Conservation (phyloP, 345 rosid species). For the Triadica sebifera region DNA sequence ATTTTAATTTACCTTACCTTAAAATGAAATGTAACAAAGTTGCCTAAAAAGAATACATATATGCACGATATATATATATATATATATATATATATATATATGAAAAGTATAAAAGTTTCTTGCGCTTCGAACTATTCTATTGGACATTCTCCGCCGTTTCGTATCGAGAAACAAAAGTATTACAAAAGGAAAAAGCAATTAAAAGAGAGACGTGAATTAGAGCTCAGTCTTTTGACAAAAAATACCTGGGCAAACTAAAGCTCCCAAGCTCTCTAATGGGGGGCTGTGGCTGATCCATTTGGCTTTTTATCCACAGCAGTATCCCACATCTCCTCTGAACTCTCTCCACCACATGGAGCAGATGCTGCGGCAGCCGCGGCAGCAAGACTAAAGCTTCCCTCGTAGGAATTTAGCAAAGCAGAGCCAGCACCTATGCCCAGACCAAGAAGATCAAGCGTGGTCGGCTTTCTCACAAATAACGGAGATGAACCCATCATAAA, state of each 20-base stretch:
- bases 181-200: neutral
- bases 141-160: neutral
- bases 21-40: neutral
- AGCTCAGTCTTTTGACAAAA: slow-evolving; percentile 11
- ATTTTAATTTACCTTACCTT: neutral
- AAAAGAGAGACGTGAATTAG: neutral
- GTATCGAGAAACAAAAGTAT: neutral
- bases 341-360: slow-evolving; percentile 27
- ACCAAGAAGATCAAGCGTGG: slow-evolving; percentile 67
- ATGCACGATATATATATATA: neutral
- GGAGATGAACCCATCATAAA: slow-evolving; percentile 40
- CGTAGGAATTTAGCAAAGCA: slow-evolving; percentile 48
- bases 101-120: neutral
- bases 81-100: neutral
- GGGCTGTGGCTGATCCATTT: slow-evolving; percentile 20
- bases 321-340: slow-evolving; percentile 43
- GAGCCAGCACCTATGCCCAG: slow-evolving; percentile 52
- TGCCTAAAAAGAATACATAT: too few relatives aligned
- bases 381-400: slow-evolving; percentile 40
- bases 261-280: slow-evolving; percentile 15
- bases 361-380: neutral
- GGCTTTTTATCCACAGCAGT: slow-evolving; percentile 34
- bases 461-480: slow-evolving; percentile 46
- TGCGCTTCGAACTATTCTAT: neutral
- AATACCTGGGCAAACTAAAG: slow-evolving; percentile 7